Evolutionary conservation across 2,329 filamentous ascomycete species (phyloP), one percentile per base, ranked within the genome.

Genomic region (Hymenoscyphus occultus): DNA sequence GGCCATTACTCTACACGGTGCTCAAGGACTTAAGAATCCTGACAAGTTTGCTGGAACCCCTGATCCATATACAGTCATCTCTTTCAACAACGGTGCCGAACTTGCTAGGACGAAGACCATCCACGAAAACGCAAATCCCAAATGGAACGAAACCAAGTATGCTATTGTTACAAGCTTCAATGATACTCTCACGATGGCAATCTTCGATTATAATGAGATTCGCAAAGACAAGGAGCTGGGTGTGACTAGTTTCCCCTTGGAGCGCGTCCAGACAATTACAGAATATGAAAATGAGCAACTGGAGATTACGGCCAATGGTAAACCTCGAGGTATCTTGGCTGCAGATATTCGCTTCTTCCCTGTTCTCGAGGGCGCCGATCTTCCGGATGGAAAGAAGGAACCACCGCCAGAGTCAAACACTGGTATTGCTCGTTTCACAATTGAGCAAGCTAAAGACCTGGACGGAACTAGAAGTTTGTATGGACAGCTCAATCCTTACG

Each of bases 131-230:
- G 81, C 89, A 60, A 96, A 92, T 74, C 95, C 95, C 6, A 86
- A 90, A 72, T 99, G 95, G 95, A 96, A 95, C 74, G 94, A 99
- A 79, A 99, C 95, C 0, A 88, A 97, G 75, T 97, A 97, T 76
- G 87, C 98, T 71, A 95, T 99, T 69, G 84, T 99, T 70, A 96
- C 92, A 1, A 96, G 92, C 3, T 90, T 96, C 75, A 91, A 90
- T 65, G 95, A 99, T 75, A 84, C 90, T 35, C 82, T 99, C 63
- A 95, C 94, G 28, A 84, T 99, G 64, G 87, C 90, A 64, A 77
- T 97, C 39, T 97, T 88, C 73, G 95, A 99, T 77, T 97, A 89
- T 83, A 99, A 99, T 73, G 95, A 97, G 65, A 91, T 91, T 77
- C 89, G 95, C 70, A 99, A 98, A 80, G 93, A 97, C 79, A 97